Conservation (phyloP, 352 stramenopile genomes). For the Phytophthora idaei region DNA sequence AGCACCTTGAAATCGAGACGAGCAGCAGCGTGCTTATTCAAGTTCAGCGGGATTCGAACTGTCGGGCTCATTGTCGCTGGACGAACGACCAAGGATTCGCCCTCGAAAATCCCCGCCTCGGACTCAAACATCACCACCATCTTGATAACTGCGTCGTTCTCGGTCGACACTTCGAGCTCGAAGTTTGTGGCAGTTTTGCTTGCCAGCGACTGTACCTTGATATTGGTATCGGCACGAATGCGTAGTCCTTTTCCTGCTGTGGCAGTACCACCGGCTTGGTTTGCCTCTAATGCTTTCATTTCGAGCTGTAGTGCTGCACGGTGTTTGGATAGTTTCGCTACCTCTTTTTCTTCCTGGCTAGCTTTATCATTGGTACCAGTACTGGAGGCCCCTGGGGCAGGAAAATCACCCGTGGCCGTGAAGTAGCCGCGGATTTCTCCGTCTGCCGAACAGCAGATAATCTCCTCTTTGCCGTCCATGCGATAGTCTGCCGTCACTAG, state of each 20-base stretch:
- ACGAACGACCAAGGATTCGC: constrained; percentile 77
- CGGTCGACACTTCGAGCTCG: constrained; percentile 85
- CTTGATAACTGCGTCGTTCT: constrained; percentile 88
- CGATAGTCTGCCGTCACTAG: constrained; percentile 88
- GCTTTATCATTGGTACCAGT: constrained; percentile 45
- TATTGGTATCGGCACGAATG: constrained; percentile 61
- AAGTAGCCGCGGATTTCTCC: constrained; percentile 84
- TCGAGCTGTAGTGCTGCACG: constrained; percentile 79
- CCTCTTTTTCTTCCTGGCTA: constrained; percentile 72
- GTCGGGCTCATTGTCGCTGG: constrained; percentile 50
- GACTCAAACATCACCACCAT: constrained; percentile 89
- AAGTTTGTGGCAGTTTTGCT: constrained; percentile 59
- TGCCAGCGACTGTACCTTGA: constrained; percentile 62
- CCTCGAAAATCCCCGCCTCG: constrained; percentile 87
- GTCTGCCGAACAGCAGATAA: constrained; percentile 86
- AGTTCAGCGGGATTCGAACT: constrained; percentile 58
- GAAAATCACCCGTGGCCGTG: constrained; percentile 52
- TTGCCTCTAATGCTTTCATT: constrained; percentile 75
- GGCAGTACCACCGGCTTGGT: constrained; percentile 25
- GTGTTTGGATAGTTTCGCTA: constrained; percentile 81
- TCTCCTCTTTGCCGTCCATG: constrained; percentile 87
- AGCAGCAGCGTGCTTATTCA: constrained; percentile 71
- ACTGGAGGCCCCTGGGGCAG: constrained; percentile 22
- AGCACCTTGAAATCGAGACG: constrained; percentile 76
- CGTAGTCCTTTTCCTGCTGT: constrained; percentile 48